These are phyloP conservation scores for Aspergillus indologenus DNA, from an alignment of 495 filamentous ascomycete genomes.

Conservation along the genomic window DNA sequence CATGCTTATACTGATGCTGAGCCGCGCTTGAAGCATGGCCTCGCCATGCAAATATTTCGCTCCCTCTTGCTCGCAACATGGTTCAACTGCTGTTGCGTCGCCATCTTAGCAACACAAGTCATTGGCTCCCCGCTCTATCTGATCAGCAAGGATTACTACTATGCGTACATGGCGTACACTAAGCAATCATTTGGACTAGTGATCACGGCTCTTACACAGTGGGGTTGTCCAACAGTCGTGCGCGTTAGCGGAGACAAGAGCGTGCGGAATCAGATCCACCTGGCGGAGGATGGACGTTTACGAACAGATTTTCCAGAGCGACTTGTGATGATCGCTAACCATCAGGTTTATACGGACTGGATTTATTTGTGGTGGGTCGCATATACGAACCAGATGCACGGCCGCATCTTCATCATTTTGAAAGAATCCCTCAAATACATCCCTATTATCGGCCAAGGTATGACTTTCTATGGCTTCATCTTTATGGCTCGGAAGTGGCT, in stretches of 20 bases:
- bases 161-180: slow-evolving; percentile 62
- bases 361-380: slow-evolving; percentile 70
- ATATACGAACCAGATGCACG: slow-evolving; percentile 63
- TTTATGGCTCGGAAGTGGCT: slow-evolving; percentile 68
- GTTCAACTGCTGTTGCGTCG: slow-evolving; percentile 55
- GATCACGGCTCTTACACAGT: slow-evolving; percentile 58
- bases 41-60: slow-evolving; percentile 60
- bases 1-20: slow-evolving; percentile 27
- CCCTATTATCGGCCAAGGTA: slow-evolving; percentile 59
- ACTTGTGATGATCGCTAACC: slow-evolving; percentile 62
- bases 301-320: slow-evolving; percentile 58
- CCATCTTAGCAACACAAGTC: slow-evolving; percentile 53
- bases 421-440: slow-evolving; percentile 67
- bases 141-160: slow-evolving; percentile 57
- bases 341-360: slow-evolving; percentile 72
- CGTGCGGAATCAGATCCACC: slow-evolving; percentile 54
- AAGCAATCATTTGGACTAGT: slow-evolving; percentile 62
- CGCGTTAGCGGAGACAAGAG: slow-evolving; percentile 61
- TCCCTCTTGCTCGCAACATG: slow-evolving; percentile 62
- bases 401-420: slow-evolving; percentile 66
- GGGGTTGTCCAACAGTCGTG: slow-evolving; percentile 58
- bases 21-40: slow-evolving; percentile 63
- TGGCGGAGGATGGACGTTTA: slow-evolving; percentile 53
- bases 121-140: slow-evolving; percentile 59
- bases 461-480: slow-evolving; percentile 69